Percentiles rank a stretch among this genome's conserved stretches.
phyloP scores from a whole-genome alignment of 495 filamentous ascomycete species.

The Penicillium macrosclerotiorum region DNA sequence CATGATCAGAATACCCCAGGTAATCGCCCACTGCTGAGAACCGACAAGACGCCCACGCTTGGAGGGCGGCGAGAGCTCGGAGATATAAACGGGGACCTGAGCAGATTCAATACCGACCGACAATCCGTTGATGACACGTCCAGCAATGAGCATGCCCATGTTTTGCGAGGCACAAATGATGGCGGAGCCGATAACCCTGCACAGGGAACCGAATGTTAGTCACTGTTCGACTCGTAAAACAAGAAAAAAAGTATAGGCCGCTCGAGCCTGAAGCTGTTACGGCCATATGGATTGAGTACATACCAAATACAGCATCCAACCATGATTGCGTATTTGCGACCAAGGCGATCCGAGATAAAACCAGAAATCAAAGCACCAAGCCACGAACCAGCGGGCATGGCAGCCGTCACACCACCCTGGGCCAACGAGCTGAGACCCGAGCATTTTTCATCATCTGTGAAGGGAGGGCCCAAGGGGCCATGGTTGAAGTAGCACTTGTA shows the following conservation, averaged over 20 bases:
- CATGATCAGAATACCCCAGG: constrained; percentile 84
- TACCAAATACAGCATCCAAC: constrained; percentile 64
- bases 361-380: constrained; percentile 68
- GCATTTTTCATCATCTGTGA: constrained; percentile 36
- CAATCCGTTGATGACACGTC: constrained; percentile 77
- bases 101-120: constrained; percentile 77
- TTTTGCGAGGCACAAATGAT: constrained; percentile 71
- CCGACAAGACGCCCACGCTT: constrained; percentile 74
- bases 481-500: constrained; percentile 69
- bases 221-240: too few species aligned
- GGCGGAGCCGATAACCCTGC: constrained; percentile 61
- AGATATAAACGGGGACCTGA: constrained; percentile 79
- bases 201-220: not conserved
- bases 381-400: constrained; percentile 77
- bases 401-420: constrained; percentile 62
- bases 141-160: constrained; percentile 70
- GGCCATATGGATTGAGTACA: constrained; percentile 3
- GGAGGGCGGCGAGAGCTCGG: constrained; percentile 68
- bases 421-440: constrained; percentile 45
- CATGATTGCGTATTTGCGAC: constrained; percentile 68
- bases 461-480: constrained; percentile 29
- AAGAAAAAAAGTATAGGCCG: too few species aligned
- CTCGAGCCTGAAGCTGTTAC: too few species aligned
- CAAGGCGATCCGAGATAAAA: constrained; percentile 63
- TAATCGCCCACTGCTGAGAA: constrained; percentile 78